Evolutionary conservation across 441 rosid species (phyloP).

Genomic region (Erodium moschatum): DNA sequence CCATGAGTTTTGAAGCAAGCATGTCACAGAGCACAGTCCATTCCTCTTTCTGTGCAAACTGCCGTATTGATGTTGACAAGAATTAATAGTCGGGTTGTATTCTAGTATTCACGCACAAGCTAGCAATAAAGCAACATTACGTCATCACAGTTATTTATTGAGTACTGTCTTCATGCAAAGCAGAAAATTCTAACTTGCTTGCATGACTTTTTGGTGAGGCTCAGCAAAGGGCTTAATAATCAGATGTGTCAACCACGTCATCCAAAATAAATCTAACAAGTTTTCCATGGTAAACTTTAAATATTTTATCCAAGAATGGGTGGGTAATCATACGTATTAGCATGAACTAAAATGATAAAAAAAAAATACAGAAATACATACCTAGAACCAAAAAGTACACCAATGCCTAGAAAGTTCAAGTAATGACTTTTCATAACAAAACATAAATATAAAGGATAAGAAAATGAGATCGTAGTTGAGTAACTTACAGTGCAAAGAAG

Average conservation of each 20-base stretch:
- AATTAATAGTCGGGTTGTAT: background rate
- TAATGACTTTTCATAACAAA: background rate
- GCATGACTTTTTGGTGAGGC: background rate
- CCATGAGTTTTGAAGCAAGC: slow-evolving; percentile 79
- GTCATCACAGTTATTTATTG: background rate
- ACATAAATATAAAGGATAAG: background rate
- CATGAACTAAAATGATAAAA: background rate
- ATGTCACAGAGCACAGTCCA: slow-evolving; percentile 78
- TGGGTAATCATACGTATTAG: background rate
- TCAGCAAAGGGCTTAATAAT: background rate
- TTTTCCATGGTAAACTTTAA: background rate
- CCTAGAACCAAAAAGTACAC: background rate
- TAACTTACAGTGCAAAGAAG: slow-evolving; percentile 83
- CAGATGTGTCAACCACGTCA: background rate
- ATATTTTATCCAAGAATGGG: slow-evolving; percentile 1
- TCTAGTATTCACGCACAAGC: background rate
- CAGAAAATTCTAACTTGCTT: background rate
- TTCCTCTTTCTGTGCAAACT: slow-evolving; percentile 91
- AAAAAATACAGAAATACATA: background rate
- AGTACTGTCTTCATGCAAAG: background rate
- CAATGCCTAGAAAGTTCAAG: slow-evolving; percentile 1
- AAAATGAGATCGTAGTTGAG: slow-evolving; percentile 15
- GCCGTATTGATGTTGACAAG: slow-evolving; percentile 20
- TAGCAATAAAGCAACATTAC: background rate
- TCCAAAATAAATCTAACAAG: background rate